Evolutionary conservation across 306 rosid genomes (phyloP), one percentile per base, ranked within the genome.

Genomic region (Cucurbita moschata): DNA sequence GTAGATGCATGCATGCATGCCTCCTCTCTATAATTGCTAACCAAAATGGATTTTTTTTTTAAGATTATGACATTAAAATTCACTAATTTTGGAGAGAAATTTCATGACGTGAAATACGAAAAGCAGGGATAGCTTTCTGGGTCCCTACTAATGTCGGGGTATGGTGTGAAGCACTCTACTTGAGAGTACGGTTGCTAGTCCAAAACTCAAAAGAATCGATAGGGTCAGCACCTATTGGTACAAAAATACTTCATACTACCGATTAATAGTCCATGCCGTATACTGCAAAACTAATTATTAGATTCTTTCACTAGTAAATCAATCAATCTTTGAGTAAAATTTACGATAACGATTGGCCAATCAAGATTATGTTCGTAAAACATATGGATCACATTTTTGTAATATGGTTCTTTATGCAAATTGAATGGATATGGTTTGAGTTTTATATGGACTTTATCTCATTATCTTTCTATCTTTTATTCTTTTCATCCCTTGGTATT

Each of bases 131-230:
- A 74, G 10, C 59, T 74, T 21, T 60, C 30, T 57, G 18, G 71
- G 77, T 75, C 60, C 59, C 49, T 65, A 65, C 38, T 9, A 58
- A 61, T 19, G 55, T 5, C 30, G 64, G 16, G 40, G 40, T 58
- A 58, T 58, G 64, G 40, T 26, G 18, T 14, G 53, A 58, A 69
- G 50, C 76, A 77, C 80, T 71, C 80, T 14, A 38, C 64, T 52
- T 77, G 38, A 75, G 63, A 19, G 76, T 77, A 71, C 52, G 43
- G 23, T 60, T 3, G 5, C 62, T 58, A 68, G 47, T 56, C 51
- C 39, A 19, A 67, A 66, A 15, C 58, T 66, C 56, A 42, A 53
- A 47, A 42, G 61, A 60, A 49, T 75, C 52, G 16, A 76, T n/a
- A 26, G 43, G 52, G 74, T 26, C 46, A 12, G 0, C 21, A 3